Evolutionary conservation across 2,329 filamentous ascomycete genomes (phyloP), one percentile per base, ranked within the genome.

Genomic region (Penicillium sp.): DNA sequence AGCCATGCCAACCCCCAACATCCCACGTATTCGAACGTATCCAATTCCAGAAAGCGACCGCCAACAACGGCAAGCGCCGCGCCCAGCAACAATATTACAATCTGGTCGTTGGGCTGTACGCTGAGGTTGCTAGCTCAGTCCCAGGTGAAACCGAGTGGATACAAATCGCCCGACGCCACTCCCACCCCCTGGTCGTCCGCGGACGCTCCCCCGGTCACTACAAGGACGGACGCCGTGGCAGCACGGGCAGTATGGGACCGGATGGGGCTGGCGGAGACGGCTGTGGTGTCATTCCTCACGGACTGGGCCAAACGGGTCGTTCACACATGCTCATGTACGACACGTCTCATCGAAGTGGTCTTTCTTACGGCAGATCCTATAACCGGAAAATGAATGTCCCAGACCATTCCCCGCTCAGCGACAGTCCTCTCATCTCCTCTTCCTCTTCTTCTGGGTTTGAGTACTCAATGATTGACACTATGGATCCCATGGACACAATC

Each of bases 61-160:
- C 91, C 24, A 97, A 96, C 76, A 97, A 97, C 64, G 92, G 92
- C 45, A 96, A 96, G 73, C 83, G 92, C 63, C 82, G 92, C 55
- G 92, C 92, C 1, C 90, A 92, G 18, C 92, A 97, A 69, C 92
- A 96, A 66, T 96, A 92, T 72, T 96, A 95, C 68, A 90, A 94
- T 66, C 81, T 97, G n/a, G 84, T 95, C 44, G 87, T 96, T 4
- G 91, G 96, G 70, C 83, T 95, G 1, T 90, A 85, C 73, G 90
- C 84, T 8, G 86, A 92, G 61, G 77, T 90, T 8, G 81, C 84
- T 2, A 69, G 66, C 35, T 59, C 66, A 7, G 53, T 64, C 13
- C 64, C 69, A 74, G 63, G 74, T 63, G 72, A 77, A 18, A 81
- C 84, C 1, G 80, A 83, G 32, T 92, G 82, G 76, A 77, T 92